These are phyloP conservation scores for Phytophthora uliginosa DNA, from an alignment of 352 stramenopile species.

Conservation along the genomic window DNA sequence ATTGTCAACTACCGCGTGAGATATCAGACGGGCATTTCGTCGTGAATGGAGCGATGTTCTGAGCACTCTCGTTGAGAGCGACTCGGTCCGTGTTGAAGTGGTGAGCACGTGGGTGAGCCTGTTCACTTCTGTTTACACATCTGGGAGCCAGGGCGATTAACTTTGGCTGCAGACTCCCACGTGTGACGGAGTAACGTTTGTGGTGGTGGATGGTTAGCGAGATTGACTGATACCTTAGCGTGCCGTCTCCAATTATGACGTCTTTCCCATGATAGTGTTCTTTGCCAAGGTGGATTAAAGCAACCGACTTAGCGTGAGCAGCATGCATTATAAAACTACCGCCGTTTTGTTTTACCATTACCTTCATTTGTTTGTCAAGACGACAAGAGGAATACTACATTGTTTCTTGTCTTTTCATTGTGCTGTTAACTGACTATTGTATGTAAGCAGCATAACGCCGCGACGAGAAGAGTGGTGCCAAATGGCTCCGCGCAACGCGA, in stretches of 20 bases:
- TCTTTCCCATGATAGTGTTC: constrained; percentile 13
- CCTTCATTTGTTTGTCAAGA: not conserved
- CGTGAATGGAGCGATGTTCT: constrained; percentile 43
- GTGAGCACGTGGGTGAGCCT: not conserved
- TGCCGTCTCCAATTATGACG: constrained; percentile 5
- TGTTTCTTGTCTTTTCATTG: constrained; percentile 17
- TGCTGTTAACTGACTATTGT: constrained; percentile 44
- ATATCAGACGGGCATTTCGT: constrained; percentile 78
- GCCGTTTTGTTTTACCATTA: constrained; percentile 12
- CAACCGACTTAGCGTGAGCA: constrained; percentile 11
- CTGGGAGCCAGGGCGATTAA: not conserved
- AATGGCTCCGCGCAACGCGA: constrained; percentile 18
- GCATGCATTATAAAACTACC: constrained; percentile 27
- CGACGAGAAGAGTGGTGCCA: constrained; percentile 26
- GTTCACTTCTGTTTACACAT: constrained; percentile 15
- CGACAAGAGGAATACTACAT: not conserved
- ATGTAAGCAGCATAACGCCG: constrained; percentile 46
- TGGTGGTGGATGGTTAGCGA: constrained; percentile 9
- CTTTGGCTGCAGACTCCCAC: not conserved
- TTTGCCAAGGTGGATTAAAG: constrained; percentile 24
- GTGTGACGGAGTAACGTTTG: constrained; percentile 25
- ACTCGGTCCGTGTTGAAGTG: constrained; percentile 22
- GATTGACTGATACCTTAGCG: not conserved
- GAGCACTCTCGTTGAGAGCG: constrained; percentile 10
- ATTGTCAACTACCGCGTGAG: constrained; percentile 84